Percentiles rank a stretch among this genome's conserved stretches.
These are phyloP conservation scores for Lolium perenne DNA, from an alignment of 176 grass and related monocot species.

Conservation along the genomic window DNA sequence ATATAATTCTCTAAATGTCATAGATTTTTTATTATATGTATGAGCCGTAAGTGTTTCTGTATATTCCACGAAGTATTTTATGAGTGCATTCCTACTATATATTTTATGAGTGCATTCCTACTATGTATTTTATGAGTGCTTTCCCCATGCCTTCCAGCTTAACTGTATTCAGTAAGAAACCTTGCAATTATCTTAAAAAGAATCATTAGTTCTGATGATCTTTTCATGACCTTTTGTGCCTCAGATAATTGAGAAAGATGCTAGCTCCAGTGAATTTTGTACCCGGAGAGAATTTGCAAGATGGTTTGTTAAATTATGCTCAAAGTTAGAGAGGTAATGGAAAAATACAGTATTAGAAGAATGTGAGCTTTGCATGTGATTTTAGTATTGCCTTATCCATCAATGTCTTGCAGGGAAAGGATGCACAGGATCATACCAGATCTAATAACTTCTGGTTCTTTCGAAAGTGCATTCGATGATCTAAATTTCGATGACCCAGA, in stretches of 20 bases:
- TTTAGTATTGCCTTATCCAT: slow-evolving; percentile 36
- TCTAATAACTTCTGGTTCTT: slow-evolving; percentile 50
- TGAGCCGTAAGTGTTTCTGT: slow-evolving; percentile 11
- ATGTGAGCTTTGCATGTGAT: neutral
- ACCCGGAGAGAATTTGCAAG: slow-evolving; percentile 88
- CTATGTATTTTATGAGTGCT: neutral
- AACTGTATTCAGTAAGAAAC: slow-evolving; percentile 19
- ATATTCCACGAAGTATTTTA: neutral
- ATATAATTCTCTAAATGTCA: neutral
- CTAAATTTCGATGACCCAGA: slow-evolving; percentile 70
- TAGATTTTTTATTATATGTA: neutral
- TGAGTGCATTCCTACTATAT: too few relatives aligned
- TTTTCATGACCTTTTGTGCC: slow-evolving; percentile 28
- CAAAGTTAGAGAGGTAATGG: slow-evolving; percentile 78
- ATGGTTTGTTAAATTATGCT: slow-evolving; percentile 89
- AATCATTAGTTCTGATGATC: slow-evolving; percentile 11
- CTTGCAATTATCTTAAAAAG: neutral
- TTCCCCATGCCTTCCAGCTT: neutral
- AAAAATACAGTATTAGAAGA: slow-evolving; percentile 4
- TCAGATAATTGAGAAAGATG: slow-evolving; percentile 92
- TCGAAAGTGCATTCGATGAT: slow-evolving; percentile 78
- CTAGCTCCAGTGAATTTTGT: slow-evolving; percentile 68
- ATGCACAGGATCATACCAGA: slow-evolving; percentile 67
- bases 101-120: neutral
- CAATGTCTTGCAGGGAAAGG: slow-evolving; percentile 64